Evolutionary conservation across 371 early-diverging fungal species (phyloP).

Genomic region (Batkoa obscura): DNA sequence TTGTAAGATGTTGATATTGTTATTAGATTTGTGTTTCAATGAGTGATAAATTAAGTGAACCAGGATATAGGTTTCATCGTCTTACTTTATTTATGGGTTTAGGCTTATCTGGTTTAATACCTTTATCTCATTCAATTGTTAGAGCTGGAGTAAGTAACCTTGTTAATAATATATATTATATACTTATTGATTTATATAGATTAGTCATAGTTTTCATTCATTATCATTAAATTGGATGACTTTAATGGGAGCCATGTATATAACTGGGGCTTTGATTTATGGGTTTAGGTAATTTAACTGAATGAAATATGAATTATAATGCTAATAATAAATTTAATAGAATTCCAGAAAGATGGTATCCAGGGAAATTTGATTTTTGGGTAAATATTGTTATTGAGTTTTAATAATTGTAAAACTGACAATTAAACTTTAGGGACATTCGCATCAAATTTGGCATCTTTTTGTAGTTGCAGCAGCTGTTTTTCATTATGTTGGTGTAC

Average conservation of each 20-base stretch:
- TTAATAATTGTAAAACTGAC: neutral
- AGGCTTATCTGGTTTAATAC: conserved; percentile 58
- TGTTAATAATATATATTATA: neutral
- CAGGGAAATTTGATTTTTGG: conserved; percentile 33
- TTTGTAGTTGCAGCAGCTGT: conserved; percentile 61
- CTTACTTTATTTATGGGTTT: conserved; percentile 57
- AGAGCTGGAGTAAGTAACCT: conserved; percentile 55
- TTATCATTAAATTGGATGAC: conserved; percentile 36
- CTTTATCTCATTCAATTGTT: conserved; percentile 41
- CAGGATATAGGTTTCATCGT: conserved; percentile 60
- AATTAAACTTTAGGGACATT: conserved; percentile 15
- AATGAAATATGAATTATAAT: neutral
- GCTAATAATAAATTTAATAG: conserved; percentile 12
- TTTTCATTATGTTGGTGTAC: conserved; percentile 60
- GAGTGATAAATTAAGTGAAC: conserved; percentile 37
- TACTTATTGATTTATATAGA: neutral
- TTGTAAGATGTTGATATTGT: neutral
- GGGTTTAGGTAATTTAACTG: conserved; percentile 23
- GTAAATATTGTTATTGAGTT: conserved; percentile 17
- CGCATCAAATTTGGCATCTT: conserved; percentile 84
- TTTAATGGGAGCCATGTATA: conserved; percentile 53
- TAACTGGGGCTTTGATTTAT: conserved; percentile 69
- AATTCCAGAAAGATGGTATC: conserved; percentile 34
- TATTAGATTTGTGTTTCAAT: conserved; percentile 29
- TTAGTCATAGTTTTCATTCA: conserved; percentile 20